Evolutionary conservation across 1,139 yeast genomes (phyloP).

Genomic region (Schizosaccharomyces versatilis): DNA sequence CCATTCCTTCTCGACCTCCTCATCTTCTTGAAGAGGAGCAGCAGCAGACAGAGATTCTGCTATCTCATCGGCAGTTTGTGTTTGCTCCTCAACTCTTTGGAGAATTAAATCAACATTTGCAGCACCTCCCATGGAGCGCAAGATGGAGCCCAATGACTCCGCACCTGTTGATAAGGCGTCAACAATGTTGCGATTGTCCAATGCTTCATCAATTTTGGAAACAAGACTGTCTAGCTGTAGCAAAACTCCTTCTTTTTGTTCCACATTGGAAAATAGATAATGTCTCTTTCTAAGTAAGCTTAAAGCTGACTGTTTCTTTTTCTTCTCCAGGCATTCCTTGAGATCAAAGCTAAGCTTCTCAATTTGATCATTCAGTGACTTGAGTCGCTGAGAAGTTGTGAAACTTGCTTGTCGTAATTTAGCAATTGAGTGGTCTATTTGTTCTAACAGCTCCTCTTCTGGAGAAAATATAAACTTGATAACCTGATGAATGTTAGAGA

Average conservation of each 20-base stretch:
- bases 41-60: not conserved
- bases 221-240: constrained; percentile 2
- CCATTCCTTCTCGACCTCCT: not conserved
- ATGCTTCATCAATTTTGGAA: constrained; percentile 4
- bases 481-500: not conserved
- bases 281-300: not conserved
- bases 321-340: not conserved
- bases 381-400: not conserved
- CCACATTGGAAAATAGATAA: not conserved
- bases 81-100: constrained; percentile 5
- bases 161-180: constrained; percentile 4
- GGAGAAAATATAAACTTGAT: not conserved
- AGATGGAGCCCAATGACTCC: constrained; percentile 1
- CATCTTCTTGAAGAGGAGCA: not conserved
- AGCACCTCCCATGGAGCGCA: constrained; percentile 4
- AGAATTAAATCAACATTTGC: constrained; percentile 4
- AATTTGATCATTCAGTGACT: not conserved
- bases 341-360: not conserved
- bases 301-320: not conserved
- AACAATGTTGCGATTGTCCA: constrained; percentile 1
- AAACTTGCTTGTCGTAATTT: not conserved
- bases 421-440: not conserved
- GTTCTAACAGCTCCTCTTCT: not conserved
- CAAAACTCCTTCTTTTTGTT: not conserved
- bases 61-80: constrained; percentile 5